Evolutionary conservation across 805 yeast genomes (phyloP), one percentile per base, ranked within the genome.

Genomic region (Saturnispora diversa): DNA sequence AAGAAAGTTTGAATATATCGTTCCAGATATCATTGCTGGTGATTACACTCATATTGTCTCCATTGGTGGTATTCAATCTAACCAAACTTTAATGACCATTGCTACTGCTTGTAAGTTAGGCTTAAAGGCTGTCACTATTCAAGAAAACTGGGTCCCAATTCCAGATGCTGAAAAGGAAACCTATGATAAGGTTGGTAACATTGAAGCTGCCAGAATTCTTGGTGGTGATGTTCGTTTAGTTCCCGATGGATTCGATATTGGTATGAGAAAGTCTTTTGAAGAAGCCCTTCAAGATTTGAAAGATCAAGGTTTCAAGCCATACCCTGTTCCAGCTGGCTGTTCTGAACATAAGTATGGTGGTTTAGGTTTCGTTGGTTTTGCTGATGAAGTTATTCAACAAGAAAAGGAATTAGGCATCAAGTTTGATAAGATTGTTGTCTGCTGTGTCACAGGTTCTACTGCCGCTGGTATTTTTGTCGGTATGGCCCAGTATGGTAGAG

Each of bases 251-350:
- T 60, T 60, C 36, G 65, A 60, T 40, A 60, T 60, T 40, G 65
- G 65, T 32, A 55, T 60, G 37, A 55, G 65, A 49, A 49, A 59
- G 37, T 59, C 64, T 2, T 60, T 60, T 52, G 49, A 59, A 40
- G 59, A 56, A 28, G 55, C 64, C 6, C 39, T 60, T 45, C 43
- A 42, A 9, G 60, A 54, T 7, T 51, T 55, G 12, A 51, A 45
- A 17, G 48, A 40, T 4, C 45, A 54, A 31, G 65, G 65, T 20
- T 51, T 46, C 40, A 60, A 60, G 33, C 65, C 65, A 33, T 60
- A 56, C 34, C 61, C 64, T 12, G 62, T 60, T 43, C 65, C 65
- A 36, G 65, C 65, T 5, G 65, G 63, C 29, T 59, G 63, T 41
- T 60, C 64, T 17, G 64, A 60, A 42, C 64, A 60, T 41, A 55